phyloP scores from a whole-genome alignment of 768 basidiomycete genomes.

The Collybiopsis luxurians region DNA sequence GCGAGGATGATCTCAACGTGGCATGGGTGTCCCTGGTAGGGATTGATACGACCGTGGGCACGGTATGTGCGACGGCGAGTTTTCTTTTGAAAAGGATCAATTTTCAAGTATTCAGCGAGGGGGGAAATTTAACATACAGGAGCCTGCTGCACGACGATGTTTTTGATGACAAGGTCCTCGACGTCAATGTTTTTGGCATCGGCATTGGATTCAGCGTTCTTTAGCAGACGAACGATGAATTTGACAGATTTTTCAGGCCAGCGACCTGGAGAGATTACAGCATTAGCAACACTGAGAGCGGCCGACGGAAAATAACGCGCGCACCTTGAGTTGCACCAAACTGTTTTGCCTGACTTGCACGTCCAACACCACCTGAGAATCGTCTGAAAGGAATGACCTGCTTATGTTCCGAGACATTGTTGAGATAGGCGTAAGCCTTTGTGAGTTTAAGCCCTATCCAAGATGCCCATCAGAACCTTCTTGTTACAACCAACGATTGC shows the following conservation, averaged over 20 bases:
- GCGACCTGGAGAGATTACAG: slow-evolving; percentile 62
- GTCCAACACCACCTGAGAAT: slow-evolving; percentile 93
- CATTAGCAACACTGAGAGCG: neutral
- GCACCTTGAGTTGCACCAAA: slow-evolving; percentile 95
- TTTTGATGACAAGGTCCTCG: slow-evolving; percentile 92
- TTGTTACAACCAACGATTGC: neutral
- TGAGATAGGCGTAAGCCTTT: slow-evolving; percentile 94
- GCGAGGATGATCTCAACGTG: slow-evolving; percentile 95
- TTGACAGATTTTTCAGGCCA: slow-evolving; percentile 99
- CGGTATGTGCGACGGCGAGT: slow-evolving; percentile 99
- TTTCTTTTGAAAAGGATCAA: slow-evolving; percentile 54
- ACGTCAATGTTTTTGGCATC: slow-evolving; percentile 94
- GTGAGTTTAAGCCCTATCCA: slow-evolving; percentile 80
- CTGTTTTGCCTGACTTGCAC: slow-evolving; percentile 92
- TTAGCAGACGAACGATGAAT: slow-evolving; percentile 90
- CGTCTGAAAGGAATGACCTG: slow-evolving; percentile 88
- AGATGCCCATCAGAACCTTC: neutral
- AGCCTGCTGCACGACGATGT: slow-evolving; percentile 98
- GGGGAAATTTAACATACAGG: slow-evolving; percentile 58
- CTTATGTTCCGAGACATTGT: slow-evolving; percentile 94
- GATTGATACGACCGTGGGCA: slow-evolving; percentile 96
- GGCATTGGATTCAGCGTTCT: slow-evolving; percentile 99
- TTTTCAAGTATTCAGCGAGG: neutral
- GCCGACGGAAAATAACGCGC: slow-evolving; percentile 24
- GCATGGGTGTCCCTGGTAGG: slow-evolving; percentile 97